Base-by-base conservation (phyloP, 176 grass and related monocot species). In the Chrysopogon serrulatus region DNA sequence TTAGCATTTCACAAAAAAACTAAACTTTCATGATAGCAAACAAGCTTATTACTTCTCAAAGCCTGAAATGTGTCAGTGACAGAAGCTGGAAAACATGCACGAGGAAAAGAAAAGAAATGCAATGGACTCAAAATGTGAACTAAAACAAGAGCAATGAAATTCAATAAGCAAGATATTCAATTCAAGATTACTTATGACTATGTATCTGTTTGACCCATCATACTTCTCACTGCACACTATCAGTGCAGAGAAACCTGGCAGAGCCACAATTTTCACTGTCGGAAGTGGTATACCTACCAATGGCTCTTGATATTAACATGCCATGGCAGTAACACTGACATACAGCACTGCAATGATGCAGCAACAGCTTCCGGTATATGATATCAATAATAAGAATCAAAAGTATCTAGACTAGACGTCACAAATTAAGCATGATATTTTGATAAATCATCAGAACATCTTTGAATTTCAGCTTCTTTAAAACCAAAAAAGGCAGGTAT, bases 241-340 rank as follows among this genome's bases (percentile, higher is more conserved):
- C 94, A 97, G 87, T 94, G 79, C 92, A 97, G 90, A 94, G 92
- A 97, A 92, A 97, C 92, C 94, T 97, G 94, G 78, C 79, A 90
- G 87, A 40, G 92, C 72, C 79, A 90, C 56, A 0, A 82, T 64
- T 79, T 85, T 97, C 86, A 90, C 9, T 92, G 11, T 94, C 87
- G 90, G 94, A 94, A 94, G 90, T 83, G 26, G 67, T 65, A 74
- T 71, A 79, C 48, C 77, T 84, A 87, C 86, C 92, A 83, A 94
- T 72, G 88, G 92, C 90, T 89, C 86, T 86, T 90, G 80, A 81
- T 62, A 88, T 88, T 92, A 82, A 90, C 85, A 94, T 87, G 92
- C 92, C 90, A 80, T 87, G 92, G 86, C 73, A 97, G 90, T 86
- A 91, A 91, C 79, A 88, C 51, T 79, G 70, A 59, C 75, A 74